Evolutionary conservation across 768 basidiomycete species (phyloP), one percentile per base, ranked within the genome.

Genomic region (Gymnopilus junonius): DNA sequence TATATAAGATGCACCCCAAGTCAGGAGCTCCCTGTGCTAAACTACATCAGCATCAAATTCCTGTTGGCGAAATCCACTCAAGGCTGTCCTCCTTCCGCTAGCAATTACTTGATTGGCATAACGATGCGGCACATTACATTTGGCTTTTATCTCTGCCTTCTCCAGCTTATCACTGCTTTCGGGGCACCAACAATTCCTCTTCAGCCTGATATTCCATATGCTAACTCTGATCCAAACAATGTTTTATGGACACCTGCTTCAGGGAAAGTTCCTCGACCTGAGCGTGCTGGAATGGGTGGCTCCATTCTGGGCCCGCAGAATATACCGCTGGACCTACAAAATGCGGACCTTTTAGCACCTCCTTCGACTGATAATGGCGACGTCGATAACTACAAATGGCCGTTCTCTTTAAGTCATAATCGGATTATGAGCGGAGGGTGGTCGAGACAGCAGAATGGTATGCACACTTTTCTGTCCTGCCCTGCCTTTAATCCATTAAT

Each of bases 391-490:
- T 79, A 80, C 63, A 89, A 89, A 67, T 90, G 89, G 89, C 83
- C 87, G 0, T 86, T 88, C 69, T 77, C 82, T 51, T 70, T 87
- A 21, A 88, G 87, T 63, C 86, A 87, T 67, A 88, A 80, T 67
- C 84, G 86, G 34, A 66, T 90, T 7, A 81, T 83, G 56, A 77
- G 79, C 4, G 89, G 87, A n/a, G 89, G 89, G 1, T 90, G 88
- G 87, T 84, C 88, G 29, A 80, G 87, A 48, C 80, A 87, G 68
- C 83, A 88, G 70, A 90, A 86, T 64, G 63, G 88, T 84, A 55
- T 20, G 80, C 51, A 23, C n/a, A n/a, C n/a, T n/a, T n/a, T n/a
- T n/a, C n/a, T n/a, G n/a, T n/a, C n/a, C n/a, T n/a, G n/a, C n/a
- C n/a, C n/a, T n/a, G n/a, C 14, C 11, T 70, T 48, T 34, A 27